Percentiles rank a stretch among this genome's conserved stretches.
Conservation (phyloP, 2,329 filamentous ascomycete genomes). For the Colletotrichum tropicicola region DNA sequence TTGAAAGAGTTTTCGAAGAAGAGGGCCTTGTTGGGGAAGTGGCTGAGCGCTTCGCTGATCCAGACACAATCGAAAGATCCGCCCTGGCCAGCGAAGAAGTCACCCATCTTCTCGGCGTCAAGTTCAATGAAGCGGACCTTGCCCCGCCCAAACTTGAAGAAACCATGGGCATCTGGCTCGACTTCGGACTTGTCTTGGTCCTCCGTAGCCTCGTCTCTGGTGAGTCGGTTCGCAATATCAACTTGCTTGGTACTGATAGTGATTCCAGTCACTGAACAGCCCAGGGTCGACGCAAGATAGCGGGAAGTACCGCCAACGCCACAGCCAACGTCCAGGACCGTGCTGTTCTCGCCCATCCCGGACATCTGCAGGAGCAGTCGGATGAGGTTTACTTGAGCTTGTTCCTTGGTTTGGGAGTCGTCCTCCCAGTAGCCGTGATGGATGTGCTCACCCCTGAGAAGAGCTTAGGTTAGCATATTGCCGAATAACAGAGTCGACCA, state of each 20-base stretch:
- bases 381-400: conserved; percentile 66
- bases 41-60: conserved; percentile 70
- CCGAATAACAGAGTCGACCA: too few relatives aligned
- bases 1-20: conserved; percentile 63
- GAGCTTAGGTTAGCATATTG: conserved; percentile 8
- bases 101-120: conserved; percentile 68
- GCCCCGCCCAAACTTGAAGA: conserved; percentile 51
- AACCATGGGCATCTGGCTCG: conserved; percentile 40
- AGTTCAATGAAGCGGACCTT: conserved; percentile 65
- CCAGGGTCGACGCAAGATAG: conserved; percentile 60
- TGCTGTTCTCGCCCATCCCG: conserved; percentile 40
- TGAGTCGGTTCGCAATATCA: conserved; percentile 63
- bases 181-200: conserved; percentile 11
- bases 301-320: conserved; percentile 68
- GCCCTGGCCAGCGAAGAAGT: conserved; percentile 52
- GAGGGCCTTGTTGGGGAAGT: conserved; percentile 66
- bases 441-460: conserved; percentile 67
- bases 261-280: conserved; percentile 65
- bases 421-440: conserved; percentile 70
- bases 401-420: conserved; percentile 61
- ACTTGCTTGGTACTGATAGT: conserved; percentile 69
- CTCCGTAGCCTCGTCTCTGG: conserved; percentile 42
- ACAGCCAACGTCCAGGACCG: conserved; percentile 67
- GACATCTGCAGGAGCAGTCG: conserved; percentile 57
- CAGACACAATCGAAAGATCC: conserved; percentile 64